These are phyloP conservation scores for Rosa hybrid DNA, from an alignment of 331 rosid genomes.

Conservation along the genomic window DNA sequence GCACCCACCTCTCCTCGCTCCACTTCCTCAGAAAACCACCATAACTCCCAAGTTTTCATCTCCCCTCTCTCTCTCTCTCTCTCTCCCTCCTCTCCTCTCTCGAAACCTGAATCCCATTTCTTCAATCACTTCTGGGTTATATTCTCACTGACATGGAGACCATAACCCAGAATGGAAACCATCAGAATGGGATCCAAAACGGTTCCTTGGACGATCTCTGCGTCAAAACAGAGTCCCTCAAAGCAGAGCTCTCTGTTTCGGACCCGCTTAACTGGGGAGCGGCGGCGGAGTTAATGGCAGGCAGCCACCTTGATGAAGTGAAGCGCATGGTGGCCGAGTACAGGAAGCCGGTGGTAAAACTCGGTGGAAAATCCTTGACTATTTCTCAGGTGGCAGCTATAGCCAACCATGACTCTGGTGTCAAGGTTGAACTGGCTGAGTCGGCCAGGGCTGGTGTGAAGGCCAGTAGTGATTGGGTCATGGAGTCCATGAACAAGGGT, in stretches of 20 bases:
- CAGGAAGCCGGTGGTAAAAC: slow-evolving; percentile 54
- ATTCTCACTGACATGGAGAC: slow-evolving; percentile 13
- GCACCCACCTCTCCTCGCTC: slow-evolving; percentile 1
- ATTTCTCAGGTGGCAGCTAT: slow-evolving; percentile 81
- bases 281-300: slow-evolving; percentile 67
- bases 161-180: slow-evolving; percentile 23
- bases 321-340: slow-evolving; percentile 86
- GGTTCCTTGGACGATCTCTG: slow-evolving; percentile 38
- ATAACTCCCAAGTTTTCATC: background rate
- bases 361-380: slow-evolving; percentile 75
- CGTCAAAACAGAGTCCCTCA: slow-evolving; percentile 16
- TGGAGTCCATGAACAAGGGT: slow-evolving; percentile 74
- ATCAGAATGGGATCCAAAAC: slow-evolving; percentile 21
- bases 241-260: background rate
- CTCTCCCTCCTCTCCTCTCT: background rate
- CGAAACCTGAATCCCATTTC: background rate
- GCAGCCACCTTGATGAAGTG: slow-evolving; percentile 83
- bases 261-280: slow-evolving; percentile 80
- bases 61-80: background rate
- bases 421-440: slow-evolving; percentile 72
- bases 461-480: slow-evolving; percentile 94
- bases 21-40: slow-evolving; percentile 25
- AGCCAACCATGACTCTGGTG: slow-evolving; percentile 42
- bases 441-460: slow-evolving; percentile 65
- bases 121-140: too few species aligned